Conservation (phyloP, 2,329 filamentous ascomycete genomes). For the Neophaeococcomyces mojaviensis region DNA sequence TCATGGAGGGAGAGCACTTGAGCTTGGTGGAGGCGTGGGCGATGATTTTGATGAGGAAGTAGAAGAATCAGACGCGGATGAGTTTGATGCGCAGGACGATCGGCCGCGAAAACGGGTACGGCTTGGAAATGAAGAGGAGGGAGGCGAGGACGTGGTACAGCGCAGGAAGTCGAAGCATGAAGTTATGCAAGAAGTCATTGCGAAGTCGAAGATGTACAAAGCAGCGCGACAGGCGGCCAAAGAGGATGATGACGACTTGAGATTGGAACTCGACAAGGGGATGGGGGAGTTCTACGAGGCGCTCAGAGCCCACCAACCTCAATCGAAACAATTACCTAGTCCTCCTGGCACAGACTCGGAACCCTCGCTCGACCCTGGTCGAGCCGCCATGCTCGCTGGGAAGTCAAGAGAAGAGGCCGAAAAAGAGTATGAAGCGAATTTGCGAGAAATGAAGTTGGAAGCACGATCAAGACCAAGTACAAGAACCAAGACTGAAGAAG, state of each 20-base stretch:
- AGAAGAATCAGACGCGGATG: slow-evolving; percentile 37
- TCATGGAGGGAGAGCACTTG: slow-evolving; percentile 70
- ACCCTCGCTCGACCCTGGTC: slow-evolving; percentile 54
- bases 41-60: slow-evolving; percentile 81
- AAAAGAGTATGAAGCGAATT: slow-evolving; percentile 76
- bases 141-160: slow-evolving; percentile 35
- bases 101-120: slow-evolving; percentile 41
- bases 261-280: slow-evolving; percentile 76
- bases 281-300: slow-evolving; percentile 68
- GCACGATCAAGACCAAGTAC: slow-evolving; percentile 77
- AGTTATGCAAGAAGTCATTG: slow-evolving; percentile 95
- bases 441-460: slow-evolving; percentile 77
- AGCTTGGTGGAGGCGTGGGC: slow-evolving; percentile 45
- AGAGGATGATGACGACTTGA: slow-evolving; percentile 84
- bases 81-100: slow-evolving; percentile 30
- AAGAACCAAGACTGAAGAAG: slow-evolving; percentile 84
- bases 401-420: slow-evolving; percentile 62
- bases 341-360: slow-evolving; percentile 35
- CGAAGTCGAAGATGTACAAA: slow-evolving; percentile 93
- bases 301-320: slow-evolving; percentile 51
- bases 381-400: slow-evolving; percentile 53
- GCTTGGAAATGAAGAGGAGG: slow-evolving; percentile 43
- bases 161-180: slow-evolving; percentile 33
- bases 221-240: slow-evolving; percentile 88
- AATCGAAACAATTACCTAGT: slow-evolving; percentile 41